A percentile compares a stretch with the other conserved stretches of the same genome.
These are phyloP conservation scores for Trypethelium eluteriae DNA, from an alignment of 495 filamentous ascomycete genomes.

Conservation along the genomic window DNA sequence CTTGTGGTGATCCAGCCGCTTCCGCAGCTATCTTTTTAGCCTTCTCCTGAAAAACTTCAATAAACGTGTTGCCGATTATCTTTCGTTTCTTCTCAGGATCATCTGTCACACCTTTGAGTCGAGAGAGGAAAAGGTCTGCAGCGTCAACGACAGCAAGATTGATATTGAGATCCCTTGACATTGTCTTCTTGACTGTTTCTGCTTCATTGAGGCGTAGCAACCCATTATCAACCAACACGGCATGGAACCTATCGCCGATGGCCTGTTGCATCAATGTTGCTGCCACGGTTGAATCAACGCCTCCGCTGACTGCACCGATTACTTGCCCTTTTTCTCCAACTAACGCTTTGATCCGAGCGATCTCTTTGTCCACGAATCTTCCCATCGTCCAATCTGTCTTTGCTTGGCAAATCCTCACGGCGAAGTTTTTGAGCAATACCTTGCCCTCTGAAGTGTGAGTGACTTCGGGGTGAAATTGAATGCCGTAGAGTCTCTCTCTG, in stretches of 20 bases:
- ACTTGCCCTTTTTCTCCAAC: conserved; percentile 78
- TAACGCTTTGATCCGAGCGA: conserved; percentile 62
- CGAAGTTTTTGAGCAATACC: conserved; percentile 68
- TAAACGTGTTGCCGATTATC: conserved; percentile 79
- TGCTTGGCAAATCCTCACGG: conserved; percentile 68
- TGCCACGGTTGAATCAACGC: conserved; percentile 87
- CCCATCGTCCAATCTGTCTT: conserved; percentile 74
- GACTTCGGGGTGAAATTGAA: conserved; percentile 87
- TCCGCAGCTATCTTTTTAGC: conserved; percentile 66
- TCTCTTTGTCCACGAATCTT: conserved; percentile 70
- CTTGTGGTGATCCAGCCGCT: conserved; percentile 51
- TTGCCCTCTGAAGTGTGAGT: conserved; percentile 60
- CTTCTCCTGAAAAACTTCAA: conserved; percentile 79
- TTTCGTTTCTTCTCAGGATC: conserved; percentile 93
- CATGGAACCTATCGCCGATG: conserved; percentile 81
- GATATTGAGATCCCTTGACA: conserved; percentile 73
- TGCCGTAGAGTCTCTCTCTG: conserved; percentile 59
- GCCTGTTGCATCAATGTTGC: conserved; percentile 77
- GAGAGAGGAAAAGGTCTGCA: conserved; percentile 60
- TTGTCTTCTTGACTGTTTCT: conserved; percentile 63
- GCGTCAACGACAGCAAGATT: conserved; percentile 86
- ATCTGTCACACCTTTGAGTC: conserved; percentile 60
- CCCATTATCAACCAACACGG: conserved; percentile 82
- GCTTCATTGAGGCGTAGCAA: conserved; percentile 84
- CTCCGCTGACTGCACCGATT: conserved; percentile 77